Evolutionary conservation across 2,329 filamentous ascomycete species (phyloP), one percentile per base, ranked within the genome.

Genomic region (Ophiostoma pallidulum): DNA sequence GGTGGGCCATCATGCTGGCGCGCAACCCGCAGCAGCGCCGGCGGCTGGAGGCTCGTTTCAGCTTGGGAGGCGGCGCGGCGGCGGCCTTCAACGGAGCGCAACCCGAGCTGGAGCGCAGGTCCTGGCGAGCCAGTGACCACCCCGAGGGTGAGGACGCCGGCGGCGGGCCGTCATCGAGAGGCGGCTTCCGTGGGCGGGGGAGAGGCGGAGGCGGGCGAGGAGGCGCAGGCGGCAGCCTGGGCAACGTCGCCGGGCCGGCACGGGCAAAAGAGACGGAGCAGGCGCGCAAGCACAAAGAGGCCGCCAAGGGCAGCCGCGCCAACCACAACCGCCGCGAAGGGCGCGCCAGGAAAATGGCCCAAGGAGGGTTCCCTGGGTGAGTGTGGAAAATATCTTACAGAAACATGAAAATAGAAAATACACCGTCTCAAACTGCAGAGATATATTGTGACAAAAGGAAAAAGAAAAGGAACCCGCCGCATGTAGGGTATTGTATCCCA

Each of bases 1-100:
- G 92, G 5, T 98, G 91, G 90, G 87, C 78, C 0, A 69, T 95
- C 41, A 94, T 97, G 86, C 66, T 96, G 8, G 68, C 71, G 12
- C 76, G 90, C 28, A 84, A 91, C 57, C 75, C 85, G 1, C 76
- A 78, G 57, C 75, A 82, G 51, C 69, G 83, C 61, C 76, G 78
- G 48, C 73, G 77, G 48, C 66, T 97, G 37, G 86, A 95, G 64
- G 74, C 74, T 43, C 83, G 80, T 59, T 84, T 82, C 57, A 73
- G 74, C 10, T 70, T n/a, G n/a, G 1, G 76, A 77, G 57, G 75
- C 82, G 51, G 69, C 82, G 62, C 76, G 77, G 49, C 73, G 77
- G 48, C 66, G 96, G 38, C 75, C 16, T 86, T 85, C 54, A 69
- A 71, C 12, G 85, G 84, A 2, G 65, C 74, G 47, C 88, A 94